Base-by-base conservation (phyloP, 2,329 filamentous ascomycete genomes). In the Alternaria hordeiaustralica region DNA sequence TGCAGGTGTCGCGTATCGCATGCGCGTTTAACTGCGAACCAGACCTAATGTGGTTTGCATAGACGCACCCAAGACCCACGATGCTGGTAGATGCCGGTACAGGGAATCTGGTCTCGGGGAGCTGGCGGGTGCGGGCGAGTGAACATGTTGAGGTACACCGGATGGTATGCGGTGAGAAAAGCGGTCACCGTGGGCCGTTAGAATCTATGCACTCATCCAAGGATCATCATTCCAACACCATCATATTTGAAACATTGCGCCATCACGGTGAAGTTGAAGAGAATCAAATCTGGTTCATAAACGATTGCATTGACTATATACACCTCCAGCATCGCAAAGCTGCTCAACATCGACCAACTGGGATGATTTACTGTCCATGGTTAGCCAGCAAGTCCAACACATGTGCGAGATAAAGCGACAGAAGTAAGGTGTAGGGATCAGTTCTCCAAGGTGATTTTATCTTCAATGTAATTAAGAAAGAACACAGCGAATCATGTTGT, bases 391-490 rank as follows among this genome's bases (percentile, higher is more conserved):
- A 50, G 21, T 53, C 55, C 20, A 49, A 12, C 43, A 51, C 45
- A 26, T 55, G 5, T 20, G 20, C 18, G 33, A 18, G 21, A 43
- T 5, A 23, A 61, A 12, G 28, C 11, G 43, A 20, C 12, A 18
- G 28, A 30, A 3, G 30, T 33, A 28, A 18, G 36, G 46, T 28
- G n/a, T 57, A 25, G 54, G 25, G 21, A 44, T 89, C 87, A 89
- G 87, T 84, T 89, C 87, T 89, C 87, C 87, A 89, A 89, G 86
- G 85, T 89, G 86, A 63, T 85, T 84, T 77, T 86, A 82, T 88
- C 86, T 82, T 87, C 87, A 89, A 85, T 72, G 82, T 76, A 71
- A 81, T 85, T 88, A 86, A 79, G 87, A 81, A 88, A 88, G 85
- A 89, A 88, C 86, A 88, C 86, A 89, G 87, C 60, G 60, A 62